Evolutionary conservation across 305 asterid genomes (phyloP).

Genomic region (Lippia alba): DNA sequence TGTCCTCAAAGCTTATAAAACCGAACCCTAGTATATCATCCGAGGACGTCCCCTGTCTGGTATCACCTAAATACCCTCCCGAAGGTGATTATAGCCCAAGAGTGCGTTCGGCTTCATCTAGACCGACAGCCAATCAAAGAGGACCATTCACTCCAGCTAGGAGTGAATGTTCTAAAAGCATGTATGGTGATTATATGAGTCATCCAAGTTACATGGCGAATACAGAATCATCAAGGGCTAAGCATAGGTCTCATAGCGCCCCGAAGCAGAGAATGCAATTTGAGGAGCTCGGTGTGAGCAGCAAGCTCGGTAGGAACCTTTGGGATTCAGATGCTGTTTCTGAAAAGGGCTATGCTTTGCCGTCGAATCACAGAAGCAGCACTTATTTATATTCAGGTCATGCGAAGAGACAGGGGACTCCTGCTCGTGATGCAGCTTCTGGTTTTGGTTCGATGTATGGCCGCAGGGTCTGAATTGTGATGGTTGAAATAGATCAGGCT

Average conservation of each 20-base stretch:
- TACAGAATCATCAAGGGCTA: conserved; percentile 81
- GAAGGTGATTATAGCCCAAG: conserved; percentile 62
- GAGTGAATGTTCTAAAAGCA: conserved; percentile 71
- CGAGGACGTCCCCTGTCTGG: conserved; percentile 58
- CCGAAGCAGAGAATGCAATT: conserved; percentile 74
- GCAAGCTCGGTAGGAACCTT: conserved; percentile 38
- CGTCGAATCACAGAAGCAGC: conserved; percentile 46
- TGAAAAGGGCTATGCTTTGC: conserved; percentile 55
- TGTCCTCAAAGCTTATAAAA: conserved; percentile 47
- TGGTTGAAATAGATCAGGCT: not conserved
- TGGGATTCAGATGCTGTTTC: conserved; percentile 63
- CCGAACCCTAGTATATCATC: conserved; percentile 70
- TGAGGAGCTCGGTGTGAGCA: conserved; percentile 43
- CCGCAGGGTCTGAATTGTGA: conserved; percentile 38
- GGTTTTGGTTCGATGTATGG: conserved; percentile 41
- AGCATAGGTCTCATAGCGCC: conserved; percentile 86
- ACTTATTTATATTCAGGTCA: conserved; percentile 45
- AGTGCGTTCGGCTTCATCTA: conserved; percentile 61
- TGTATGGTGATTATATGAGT: conserved; percentile 58
- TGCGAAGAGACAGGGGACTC: conserved; percentile 46
- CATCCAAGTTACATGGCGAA: conserved; percentile 86
- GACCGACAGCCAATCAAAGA: conserved; percentile 56
- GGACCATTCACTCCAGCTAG: conserved; percentile 64
- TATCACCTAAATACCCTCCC: conserved; percentile 45
- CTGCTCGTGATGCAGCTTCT: conserved; percentile 33